Conservation (phyloP, 2,329 filamentous ascomycete species). For the Ophiostoma novo-ulmi region DNA sequence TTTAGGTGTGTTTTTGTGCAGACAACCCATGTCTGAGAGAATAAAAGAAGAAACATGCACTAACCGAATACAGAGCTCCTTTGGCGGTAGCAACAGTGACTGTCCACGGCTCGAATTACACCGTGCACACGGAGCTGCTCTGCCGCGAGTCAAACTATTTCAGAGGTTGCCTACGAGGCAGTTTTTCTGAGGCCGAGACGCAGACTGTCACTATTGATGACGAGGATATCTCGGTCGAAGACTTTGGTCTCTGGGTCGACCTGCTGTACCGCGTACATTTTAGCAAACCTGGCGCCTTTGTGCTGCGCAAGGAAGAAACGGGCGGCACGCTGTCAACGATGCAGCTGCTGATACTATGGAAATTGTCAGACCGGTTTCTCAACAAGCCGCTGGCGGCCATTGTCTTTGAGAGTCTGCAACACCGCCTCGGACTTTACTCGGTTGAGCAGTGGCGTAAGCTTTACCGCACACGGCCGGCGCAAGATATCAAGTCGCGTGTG, state of each 20-base stretch:
- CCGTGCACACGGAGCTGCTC: conserved; percentile 27
- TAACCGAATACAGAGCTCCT: conserved; percentile 20
- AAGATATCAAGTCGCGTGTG: conserved; percentile 27
- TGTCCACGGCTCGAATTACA: conserved; percentile 25
- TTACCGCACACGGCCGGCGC: conserved; percentile 25
- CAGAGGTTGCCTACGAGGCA: conserved; percentile 25
- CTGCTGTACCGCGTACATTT: conserved; percentile 28
- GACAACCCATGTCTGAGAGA: not conserved
- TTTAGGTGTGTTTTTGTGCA: conserved; percentile 20
- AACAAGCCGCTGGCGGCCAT: conserved; percentile 21
- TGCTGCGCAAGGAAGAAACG: conserved; percentile 28
- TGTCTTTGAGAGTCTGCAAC: conserved; percentile 28
- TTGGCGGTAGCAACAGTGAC: conserved; percentile 25
- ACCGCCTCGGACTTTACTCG: conserved; percentile 29
- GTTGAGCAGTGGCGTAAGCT: conserved; percentile 28
- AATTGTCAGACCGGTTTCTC: conserved; percentile 28
- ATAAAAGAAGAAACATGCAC: not conserved
- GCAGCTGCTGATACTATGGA: conserved; percentile 29
- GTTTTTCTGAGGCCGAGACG: conserved; percentile 26
- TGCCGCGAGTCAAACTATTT: conserved; percentile 28
- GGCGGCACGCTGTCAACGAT: conserved; percentile 29
- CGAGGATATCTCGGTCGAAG: conserved; percentile 23
- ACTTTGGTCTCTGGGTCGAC: conserved; percentile 30
- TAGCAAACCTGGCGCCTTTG: conserved; percentile 22
- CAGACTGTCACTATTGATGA: conserved; percentile 27